Evolutionary conservation across 2,329 filamentous ascomycete genomes (phyloP).

Genomic region (Talaromyces sp.): DNA sequence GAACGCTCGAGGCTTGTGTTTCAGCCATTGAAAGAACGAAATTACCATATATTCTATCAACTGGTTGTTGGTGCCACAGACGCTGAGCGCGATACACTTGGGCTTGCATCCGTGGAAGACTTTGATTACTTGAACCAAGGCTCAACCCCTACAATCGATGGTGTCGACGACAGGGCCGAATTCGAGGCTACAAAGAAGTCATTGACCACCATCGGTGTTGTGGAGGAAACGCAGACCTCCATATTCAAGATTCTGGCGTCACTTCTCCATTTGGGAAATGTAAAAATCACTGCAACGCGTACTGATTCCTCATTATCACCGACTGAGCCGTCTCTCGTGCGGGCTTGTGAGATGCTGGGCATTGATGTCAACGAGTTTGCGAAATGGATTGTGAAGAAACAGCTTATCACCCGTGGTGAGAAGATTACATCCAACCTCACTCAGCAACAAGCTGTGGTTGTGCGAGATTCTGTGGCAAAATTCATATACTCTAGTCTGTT

Average conservation of each 20-base stretch:
- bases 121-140: slow-evolving; percentile 97
- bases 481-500: slow-evolving; percentile 98
- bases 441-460: slow-evolving; percentile 87
- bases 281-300: slow-evolving; percentile 87
- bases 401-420: slow-evolving; percentile 90
- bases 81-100: slow-evolving; percentile 71
- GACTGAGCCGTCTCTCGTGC: slow-evolving; percentile 73
- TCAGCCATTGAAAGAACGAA: slow-evolving; percentile 93
- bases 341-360: slow-evolving; percentile 78
- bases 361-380: slow-evolving; percentile 83
- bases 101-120: slow-evolving; percentile 75
- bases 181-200: slow-evolving; percentile 85
- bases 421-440: slow-evolving; percentile 96
- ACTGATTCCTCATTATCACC: slow-evolving; percentile 79
- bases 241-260: slow-evolving; percentile 90
- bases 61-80: slow-evolving; percentile 88
- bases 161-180: slow-evolving; percentile 91
- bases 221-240: slow-evolving; percentile 65
- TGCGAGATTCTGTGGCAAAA: slow-evolving; percentile 95
- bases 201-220: slow-evolving; percentile 79
- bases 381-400: slow-evolving; percentile 99
- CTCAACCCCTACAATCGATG: slow-evolving; percentile 82
- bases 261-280: slow-evolving; percentile 88
- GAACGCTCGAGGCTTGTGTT: slow-evolving; percentile 95
- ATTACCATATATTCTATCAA: slow-evolving; percentile 99